These are phyloP conservation scores for Gaultheria prostrata DNA, from an alignment of 148 eudicot species.

Conservation along the genomic window DNA sequence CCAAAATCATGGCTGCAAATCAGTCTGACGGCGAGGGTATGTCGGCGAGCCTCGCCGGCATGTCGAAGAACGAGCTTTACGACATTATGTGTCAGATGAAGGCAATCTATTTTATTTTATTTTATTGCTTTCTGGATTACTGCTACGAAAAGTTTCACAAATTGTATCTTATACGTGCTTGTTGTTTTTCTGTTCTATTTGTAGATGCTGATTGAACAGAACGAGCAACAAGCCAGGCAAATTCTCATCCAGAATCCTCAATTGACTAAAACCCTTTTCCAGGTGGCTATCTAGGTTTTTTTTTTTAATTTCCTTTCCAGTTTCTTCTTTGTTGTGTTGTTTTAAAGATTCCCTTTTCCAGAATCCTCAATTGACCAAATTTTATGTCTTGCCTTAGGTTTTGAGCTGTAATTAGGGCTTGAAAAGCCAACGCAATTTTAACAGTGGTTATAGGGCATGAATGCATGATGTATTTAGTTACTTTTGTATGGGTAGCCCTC, in stretches of 20 bases:
- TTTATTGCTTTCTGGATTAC: background rate
- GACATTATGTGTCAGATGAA: constrained; percentile 96
- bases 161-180: background rate
- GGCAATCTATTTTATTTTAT: constrained; percentile 38
- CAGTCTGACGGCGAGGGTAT: constrained; percentile 61
- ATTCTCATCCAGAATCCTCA: constrained; percentile 80
- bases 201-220: constrained; percentile 78
- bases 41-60: constrained; percentile 65
- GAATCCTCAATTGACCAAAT: too few species aligned
- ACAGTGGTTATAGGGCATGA: background rate
- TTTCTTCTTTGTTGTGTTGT: background rate
- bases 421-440: background rate
- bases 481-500: background rate
- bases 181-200: constrained; percentile 16
- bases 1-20: constrained; percentile 55
- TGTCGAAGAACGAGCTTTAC: constrained; percentile 82
- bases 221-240: constrained; percentile 85
- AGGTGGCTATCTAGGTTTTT: constrained; percentile 41
- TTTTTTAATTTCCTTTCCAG: constrained; percentile 14
- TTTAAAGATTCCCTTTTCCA: too few species aligned
- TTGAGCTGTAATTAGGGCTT: background rate
- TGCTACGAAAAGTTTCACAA: background rate
- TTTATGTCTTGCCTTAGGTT: too few species aligned
- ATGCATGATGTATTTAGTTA: too few species aligned
- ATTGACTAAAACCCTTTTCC: constrained; percentile 80